These are phyloP conservation scores for Lolium perenne DNA, from an alignment of 176 grass and related monocot species.

Conservation along the genomic window DNA sequence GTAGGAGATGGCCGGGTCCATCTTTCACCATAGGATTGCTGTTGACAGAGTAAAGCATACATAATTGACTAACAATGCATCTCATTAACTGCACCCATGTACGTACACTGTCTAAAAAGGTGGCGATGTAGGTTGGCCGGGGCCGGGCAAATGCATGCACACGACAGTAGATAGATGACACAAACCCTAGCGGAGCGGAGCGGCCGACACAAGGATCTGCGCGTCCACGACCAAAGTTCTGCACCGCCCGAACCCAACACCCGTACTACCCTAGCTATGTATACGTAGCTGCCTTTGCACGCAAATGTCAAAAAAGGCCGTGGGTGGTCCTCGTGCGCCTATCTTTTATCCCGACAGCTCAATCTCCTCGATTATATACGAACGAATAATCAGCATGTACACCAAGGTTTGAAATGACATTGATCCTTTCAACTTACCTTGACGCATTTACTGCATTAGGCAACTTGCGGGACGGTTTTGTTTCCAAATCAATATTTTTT, in stretches of 20 bases:
- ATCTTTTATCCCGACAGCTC: not conserved
- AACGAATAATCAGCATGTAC: not conserved
- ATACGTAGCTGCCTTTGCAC: constrained; percentile 21
- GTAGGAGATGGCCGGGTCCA: not conserved
- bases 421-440: too few relatives aligned
- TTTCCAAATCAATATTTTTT: too few relatives aligned
- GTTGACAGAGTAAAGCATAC: not conserved
- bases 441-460: too few relatives aligned
- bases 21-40: too few relatives aligned
- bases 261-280: not conserved
- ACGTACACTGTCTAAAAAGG: not conserved
- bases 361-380: not conserved
- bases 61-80: not conserved
- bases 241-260: constrained; percentile 18
- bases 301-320: not conserved
- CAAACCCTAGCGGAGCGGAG: not conserved
- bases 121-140: not conserved
- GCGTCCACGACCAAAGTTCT: not conserved
- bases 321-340: not conserved
- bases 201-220: constrained; percentile 29
- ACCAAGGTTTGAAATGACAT: too few relatives aligned
- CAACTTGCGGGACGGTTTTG: too few relatives aligned
- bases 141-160: constrained; percentile 11
- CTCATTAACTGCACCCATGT: not conserved
- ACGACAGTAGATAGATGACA: not conserved